Percentiles rank a stretch among this genome's conserved stretches.
Evolutionary conservation across 805 yeast genomes (phyloP).

Genomic region (Saccharomycopsis sp.): DNA sequence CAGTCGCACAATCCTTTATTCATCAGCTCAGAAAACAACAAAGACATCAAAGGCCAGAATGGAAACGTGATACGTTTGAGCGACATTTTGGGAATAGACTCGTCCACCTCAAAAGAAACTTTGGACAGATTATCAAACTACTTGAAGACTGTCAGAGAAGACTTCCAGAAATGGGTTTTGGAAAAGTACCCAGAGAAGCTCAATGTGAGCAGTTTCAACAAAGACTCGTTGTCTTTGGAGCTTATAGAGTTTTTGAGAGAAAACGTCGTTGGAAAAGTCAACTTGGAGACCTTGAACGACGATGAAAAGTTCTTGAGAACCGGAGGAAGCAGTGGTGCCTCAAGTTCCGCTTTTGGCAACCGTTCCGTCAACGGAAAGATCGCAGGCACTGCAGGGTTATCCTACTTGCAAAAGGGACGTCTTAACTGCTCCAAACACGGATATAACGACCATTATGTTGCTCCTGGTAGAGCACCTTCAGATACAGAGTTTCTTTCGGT

Average conservation of each 20-base stretch:
- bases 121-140: constrained; percentile 32
- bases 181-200: constrained; percentile 41
- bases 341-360: constrained; percentile 2
- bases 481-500: constrained; percentile 41
- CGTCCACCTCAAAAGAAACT: constrained; percentile 25
- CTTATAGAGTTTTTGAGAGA: constrained; percentile 36
- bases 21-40: constrained; percentile 3
- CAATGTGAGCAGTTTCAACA: constrained; percentile 25
- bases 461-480: constrained; percentile 60
- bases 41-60: not conserved
- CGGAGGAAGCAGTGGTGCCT: not conserved
- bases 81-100: constrained; percentile 20
- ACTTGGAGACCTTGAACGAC: constrained; percentile 13
- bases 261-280: constrained; percentile 20
- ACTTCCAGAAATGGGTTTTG: constrained; percentile 51
- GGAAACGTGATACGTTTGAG: constrained; percentile 9
- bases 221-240: constrained; percentile 32
- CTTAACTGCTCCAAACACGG: constrained; percentile 46
- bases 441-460: constrained; percentile 41
- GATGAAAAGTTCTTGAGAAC: constrained; percentile 2
- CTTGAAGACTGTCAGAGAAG: constrained; percentile 41
- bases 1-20: constrained; percentile 23
- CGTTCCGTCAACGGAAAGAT: constrained; percentile 25
- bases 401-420: constrained; percentile 64
- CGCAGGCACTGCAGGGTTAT: constrained; percentile 72